Evolutionary conservation across 2,329 filamentous ascomycete species (phyloP).

Genomic region (Macrophomina pseudophaseolina): DNA sequence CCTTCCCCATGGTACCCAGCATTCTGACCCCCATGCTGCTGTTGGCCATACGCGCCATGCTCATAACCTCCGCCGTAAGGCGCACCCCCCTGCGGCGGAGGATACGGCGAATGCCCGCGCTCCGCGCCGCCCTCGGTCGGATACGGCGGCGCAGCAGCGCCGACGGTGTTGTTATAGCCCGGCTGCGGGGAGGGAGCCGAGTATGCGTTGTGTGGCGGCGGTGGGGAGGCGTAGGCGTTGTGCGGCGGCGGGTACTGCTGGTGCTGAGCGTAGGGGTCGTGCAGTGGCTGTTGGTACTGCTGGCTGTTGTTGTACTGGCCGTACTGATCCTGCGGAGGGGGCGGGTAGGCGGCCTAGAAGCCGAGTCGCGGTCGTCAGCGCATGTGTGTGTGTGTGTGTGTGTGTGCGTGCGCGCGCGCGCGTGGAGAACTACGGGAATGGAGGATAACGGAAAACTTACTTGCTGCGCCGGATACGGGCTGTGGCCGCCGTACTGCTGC

Average conservation of each 20-base stretch:
- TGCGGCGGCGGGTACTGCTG: constrained; percentile 28
- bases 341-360: constrained; percentile 36
- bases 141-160: constrained; percentile 6
- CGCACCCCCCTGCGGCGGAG: constrained; percentile 20
- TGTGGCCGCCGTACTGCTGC: constrained; percentile 29
- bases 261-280: constrained; percentile 37
- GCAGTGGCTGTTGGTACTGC: constrained; percentile 19
- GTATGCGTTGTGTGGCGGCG: neutral
- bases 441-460: constrained; percentile 23
- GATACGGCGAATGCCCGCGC: constrained; percentile 43
- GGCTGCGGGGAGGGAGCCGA: constrained; percentile 8
- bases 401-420: too few relatives aligned
- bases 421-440: constrained; percentile 27
- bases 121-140: constrained; percentile 4
- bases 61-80: neutral
- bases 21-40: constrained; percentile 29
- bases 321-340: constrained; percentile 32
- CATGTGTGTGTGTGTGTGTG: too few relatives aligned
- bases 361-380: too few relatives aligned
- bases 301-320: constrained; percentile 34
- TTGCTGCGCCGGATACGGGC: constrained; percentile 37
- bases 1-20: constrained; percentile 29
- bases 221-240: constrained; percentile 19
- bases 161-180: constrained; percentile 24
- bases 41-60: constrained; percentile 28